phyloP scores from a whole-genome alignment of 495 filamentous ascomycete genomes.

The Podospora pseudoanserina region DNA sequence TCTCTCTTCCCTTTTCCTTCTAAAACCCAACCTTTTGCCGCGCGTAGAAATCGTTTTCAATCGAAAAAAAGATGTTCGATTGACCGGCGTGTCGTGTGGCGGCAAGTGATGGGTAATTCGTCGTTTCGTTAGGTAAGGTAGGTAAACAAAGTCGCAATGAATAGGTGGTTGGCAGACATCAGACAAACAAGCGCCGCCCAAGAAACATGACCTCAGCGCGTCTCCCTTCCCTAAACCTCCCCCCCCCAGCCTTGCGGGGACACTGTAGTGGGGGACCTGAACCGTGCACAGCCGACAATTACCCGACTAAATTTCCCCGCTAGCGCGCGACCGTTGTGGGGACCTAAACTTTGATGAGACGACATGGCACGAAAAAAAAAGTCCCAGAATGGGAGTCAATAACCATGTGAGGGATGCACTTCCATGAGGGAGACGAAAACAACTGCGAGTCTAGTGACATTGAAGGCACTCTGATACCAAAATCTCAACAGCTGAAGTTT shows the following conservation, averaged over 20 bases:
- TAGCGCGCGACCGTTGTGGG: neutral
- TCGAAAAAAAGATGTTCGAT: too few species aligned
- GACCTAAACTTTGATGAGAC: neutral
- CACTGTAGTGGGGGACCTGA: neutral
- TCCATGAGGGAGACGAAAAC: neutral
- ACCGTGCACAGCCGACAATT: neutral
- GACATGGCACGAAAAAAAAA: neutral
- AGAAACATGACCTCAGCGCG: neutral
- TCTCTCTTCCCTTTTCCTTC: too few species aligned
- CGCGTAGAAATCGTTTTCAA: too few species aligned
- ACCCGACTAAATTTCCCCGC: neutral
- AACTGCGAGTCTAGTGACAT: neutral
- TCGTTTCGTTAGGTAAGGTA: neutral
- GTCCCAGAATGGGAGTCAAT: neutral
- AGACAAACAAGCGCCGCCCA: neutral
- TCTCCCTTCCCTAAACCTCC: neutral
- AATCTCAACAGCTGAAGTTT: too few species aligned
- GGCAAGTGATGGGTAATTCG: too few species aligned
- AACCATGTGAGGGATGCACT: neutral
- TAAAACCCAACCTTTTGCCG: too few species aligned
- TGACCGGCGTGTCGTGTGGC: too few species aligned
- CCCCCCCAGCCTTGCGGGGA: neutral
- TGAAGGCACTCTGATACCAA: neutral
- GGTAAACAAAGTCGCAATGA: neutral
- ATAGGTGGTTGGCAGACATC: neutral